These are phyloP conservation scores for Chalciporus piperatus DNA, from an alignment of 768 basidiomycete species.

Conservation along the genomic window DNA sequence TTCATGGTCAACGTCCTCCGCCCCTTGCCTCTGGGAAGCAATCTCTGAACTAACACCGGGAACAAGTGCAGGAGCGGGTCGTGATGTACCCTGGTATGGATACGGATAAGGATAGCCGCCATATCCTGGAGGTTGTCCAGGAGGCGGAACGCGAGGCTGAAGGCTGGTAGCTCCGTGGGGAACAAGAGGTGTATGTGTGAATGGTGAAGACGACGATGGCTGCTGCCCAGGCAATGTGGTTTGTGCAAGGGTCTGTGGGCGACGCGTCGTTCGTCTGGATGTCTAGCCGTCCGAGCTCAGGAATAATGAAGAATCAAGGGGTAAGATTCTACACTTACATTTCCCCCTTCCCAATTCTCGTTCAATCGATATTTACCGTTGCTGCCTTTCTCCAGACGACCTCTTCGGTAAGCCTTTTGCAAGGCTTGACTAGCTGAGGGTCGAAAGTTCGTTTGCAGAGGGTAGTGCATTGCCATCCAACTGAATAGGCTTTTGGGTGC, in stretches of 20 bases:
- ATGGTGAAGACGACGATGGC: slow-evolving; percentile 44
- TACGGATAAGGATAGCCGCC: slow-evolving; percentile 41
- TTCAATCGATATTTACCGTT: slow-evolving; percentile 75
- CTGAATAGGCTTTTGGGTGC: slow-evolving; percentile 81
- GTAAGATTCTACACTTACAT: slow-evolving; percentile 47
- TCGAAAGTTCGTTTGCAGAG: slow-evolving; percentile 83
- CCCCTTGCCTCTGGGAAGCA: slow-evolving; percentile 14
- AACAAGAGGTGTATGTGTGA: slow-evolving; percentile 54
- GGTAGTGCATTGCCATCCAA: slow-evolving; percentile 83
- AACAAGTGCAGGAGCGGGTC: background rate
- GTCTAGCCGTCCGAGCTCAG: slow-evolving; percentile 44
- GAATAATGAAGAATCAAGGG: background rate
- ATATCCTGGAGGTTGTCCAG: slow-evolving; percentile 34
- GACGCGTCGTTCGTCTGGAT: slow-evolving; percentile 71
- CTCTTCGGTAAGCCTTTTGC: slow-evolving; percentile 81
- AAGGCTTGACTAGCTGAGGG: slow-evolving; percentile 88
- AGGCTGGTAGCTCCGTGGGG: slow-evolving; percentile 31
- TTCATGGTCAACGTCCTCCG: slow-evolving; percentile 26
- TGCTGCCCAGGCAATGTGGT: slow-evolving; percentile 30
- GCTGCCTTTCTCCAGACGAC: slow-evolving; percentile 73
- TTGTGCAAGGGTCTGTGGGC: slow-evolving; percentile 57
- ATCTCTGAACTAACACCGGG: slow-evolving; percentile 2
- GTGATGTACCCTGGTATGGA: slow-evolving; percentile 24
- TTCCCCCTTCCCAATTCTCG: slow-evolving; percentile 77
- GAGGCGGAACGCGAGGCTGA: slow-evolving; percentile 35